Conservation (phyloP, 2,329 filamentous ascomycete species). For the Pseudocercospora crystallina region DNA sequence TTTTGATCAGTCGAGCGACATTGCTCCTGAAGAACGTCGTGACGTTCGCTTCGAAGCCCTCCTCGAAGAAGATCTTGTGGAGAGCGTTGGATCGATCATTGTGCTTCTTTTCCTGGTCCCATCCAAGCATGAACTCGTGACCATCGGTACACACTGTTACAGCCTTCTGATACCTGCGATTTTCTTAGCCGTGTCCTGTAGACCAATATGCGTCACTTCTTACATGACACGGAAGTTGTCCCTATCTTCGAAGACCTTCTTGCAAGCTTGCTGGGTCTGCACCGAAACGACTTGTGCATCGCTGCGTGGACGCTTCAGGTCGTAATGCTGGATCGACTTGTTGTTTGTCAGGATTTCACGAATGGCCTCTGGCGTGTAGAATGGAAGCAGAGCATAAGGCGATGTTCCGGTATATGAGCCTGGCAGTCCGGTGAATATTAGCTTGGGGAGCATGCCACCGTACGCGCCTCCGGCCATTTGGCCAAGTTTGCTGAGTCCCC, state of each 20-base stretch:
- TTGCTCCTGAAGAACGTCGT: slow-evolving; percentile 46
- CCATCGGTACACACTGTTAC: slow-evolving; percentile 42
- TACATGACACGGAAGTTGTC: slow-evolving; percentile 51
- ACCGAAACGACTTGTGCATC: slow-evolving; percentile 48
- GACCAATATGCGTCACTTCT: slow-evolving; percentile 18
- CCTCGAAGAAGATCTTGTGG: slow-evolving; percentile 49
- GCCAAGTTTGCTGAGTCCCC: slow-evolving; percentile 50
- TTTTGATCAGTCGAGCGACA: slow-evolving; percentile 46
- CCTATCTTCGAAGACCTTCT: slow-evolving; percentile 51
- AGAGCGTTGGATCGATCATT: slow-evolving; percentile 42
- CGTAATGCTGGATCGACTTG: slow-evolving; percentile 48
- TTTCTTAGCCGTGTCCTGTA: no score
- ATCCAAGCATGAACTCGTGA: slow-evolving; percentile 51
- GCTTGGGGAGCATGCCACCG: slow-evolving; percentile 43
- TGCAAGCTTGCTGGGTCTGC: slow-evolving; percentile 52
- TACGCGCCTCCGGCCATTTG: slow-evolving; percentile 40
- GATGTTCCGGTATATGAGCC: slow-evolving; percentile 51
- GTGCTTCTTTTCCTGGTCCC: slow-evolving; percentile 45
- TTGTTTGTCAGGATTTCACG: slow-evolving; percentile 50
- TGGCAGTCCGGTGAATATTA: slow-evolving; percentile 50
- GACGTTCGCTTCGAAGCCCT: slow-evolving; percentile 46
- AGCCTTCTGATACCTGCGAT: slow-evolving; percentile 2
- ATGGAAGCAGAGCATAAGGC: slow-evolving; percentile 49
- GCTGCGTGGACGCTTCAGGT: slow-evolving; percentile 37
- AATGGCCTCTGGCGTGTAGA: slow-evolving; percentile 53